phyloP scores from a whole-genome alignment of 208 protist species.

The Wallacemonas collosoma region DNA sequence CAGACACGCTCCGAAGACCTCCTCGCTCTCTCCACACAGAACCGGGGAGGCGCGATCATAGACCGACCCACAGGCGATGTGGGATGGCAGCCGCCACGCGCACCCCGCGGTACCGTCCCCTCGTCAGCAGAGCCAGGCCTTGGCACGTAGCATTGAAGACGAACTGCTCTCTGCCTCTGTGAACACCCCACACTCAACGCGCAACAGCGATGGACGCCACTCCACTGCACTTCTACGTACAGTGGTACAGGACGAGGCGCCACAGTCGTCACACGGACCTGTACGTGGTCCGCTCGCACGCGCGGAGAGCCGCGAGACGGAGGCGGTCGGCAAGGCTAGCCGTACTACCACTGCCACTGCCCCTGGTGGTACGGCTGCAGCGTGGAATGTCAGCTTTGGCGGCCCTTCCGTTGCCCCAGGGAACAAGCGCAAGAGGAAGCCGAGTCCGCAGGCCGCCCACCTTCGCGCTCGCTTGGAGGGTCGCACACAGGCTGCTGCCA shows the following conservation, averaged over 20 bases:
- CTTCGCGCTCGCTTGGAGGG: constrained; percentile 13
- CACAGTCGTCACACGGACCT: not conserved
- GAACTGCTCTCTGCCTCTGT: constrained; percentile 11
- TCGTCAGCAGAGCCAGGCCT: constrained; percentile 11
- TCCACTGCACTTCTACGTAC: constrained; percentile 6
- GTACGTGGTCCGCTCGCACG: constrained; percentile 7
- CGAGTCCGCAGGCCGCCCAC: constrained; percentile 8
- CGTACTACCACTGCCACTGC: not conserved
- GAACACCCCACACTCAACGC: not conserved
- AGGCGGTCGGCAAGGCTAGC: not conserved
- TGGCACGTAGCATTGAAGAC: constrained; percentile 14
- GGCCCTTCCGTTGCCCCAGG: not conserved
- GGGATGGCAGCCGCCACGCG: not conserved
- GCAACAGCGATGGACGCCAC: not conserved
- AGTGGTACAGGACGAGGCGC: not conserved
- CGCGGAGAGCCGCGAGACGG: not conserved
- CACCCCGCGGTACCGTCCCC: not conserved
- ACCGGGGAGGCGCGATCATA: not conserved
- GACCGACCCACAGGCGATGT: not conserved
- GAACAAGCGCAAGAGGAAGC: constrained; percentile 2
- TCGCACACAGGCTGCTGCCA: not conserved
- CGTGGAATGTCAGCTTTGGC: constrained; percentile 12
- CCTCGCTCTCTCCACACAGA: not conserved
- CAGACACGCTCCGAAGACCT: no score
- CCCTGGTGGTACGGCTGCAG: not conserved